Conservation (phyloP, 2,329 filamentous ascomycete genomes). For the Colletotrichum siamense region DNA sequence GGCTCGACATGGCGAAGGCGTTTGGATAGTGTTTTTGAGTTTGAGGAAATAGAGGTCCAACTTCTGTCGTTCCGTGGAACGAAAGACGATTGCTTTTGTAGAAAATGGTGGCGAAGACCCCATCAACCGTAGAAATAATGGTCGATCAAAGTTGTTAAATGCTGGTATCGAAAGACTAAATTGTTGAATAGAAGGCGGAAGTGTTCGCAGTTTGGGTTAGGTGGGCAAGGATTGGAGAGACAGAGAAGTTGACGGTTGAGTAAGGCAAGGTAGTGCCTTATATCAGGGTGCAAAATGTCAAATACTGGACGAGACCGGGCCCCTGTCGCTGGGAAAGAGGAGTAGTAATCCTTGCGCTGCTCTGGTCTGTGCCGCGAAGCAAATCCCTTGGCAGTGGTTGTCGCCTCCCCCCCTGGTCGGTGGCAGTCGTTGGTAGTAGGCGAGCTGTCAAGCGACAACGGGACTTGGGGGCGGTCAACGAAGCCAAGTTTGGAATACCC, state of each 20-base stretch:
- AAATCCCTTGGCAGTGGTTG: slow-evolving; percentile 4
- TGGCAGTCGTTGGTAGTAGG: slow-evolving; percentile 11
- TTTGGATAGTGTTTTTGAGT: not conserved
- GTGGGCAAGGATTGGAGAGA: not conserved
- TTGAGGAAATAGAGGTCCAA: not conserved
- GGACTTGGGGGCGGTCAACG: slow-evolving; percentile 12
- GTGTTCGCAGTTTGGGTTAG: not conserved
- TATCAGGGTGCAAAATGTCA: slow-evolving; percentile 11
- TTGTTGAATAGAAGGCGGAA: not conserved
- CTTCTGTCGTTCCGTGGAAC: not conserved
- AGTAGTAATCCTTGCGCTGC: slow-evolving; percentile 12
- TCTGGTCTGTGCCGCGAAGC: slow-evolving; percentile 18
- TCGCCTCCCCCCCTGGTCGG: not conserved
- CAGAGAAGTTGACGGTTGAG: not conserved
- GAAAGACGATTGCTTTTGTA: not conserved
- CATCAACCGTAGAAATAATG: not conserved
- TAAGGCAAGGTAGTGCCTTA: not conserved
- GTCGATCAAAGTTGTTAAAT: not conserved
- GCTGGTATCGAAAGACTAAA: not conserved
- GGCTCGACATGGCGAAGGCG: not conserved
- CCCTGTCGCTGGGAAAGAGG: not conserved
- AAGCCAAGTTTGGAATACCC: slow-evolving; percentile 6
- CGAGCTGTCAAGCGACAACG: slow-evolving; percentile 10
- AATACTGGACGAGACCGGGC: not conserved
- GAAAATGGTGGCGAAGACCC: not conserved